Evolutionary conservation across 2,329 filamentous ascomycete species (phyloP).

Genomic region (Colletotrichum sp.): DNA sequence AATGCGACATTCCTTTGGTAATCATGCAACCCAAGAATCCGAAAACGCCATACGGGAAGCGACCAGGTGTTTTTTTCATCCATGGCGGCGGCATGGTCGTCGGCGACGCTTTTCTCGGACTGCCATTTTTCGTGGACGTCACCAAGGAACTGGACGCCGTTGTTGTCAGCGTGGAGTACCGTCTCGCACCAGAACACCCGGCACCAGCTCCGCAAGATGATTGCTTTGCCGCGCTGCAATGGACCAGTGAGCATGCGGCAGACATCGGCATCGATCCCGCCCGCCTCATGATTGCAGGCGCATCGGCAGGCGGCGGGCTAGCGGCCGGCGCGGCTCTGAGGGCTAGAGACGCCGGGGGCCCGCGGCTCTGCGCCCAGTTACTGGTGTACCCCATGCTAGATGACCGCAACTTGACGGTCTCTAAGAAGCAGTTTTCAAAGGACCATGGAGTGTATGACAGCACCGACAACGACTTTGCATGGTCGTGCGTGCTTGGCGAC

Average conservation of each 20-base stretch:
- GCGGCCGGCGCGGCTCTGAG: conserved; percentile 42
- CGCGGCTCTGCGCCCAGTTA: conserved; percentile 41
- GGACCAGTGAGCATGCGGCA: conserved; percentile 38
- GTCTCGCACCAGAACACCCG: conserved; percentile 48
- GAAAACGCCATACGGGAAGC: neutral
- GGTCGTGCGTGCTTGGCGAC: conserved; percentile 43
- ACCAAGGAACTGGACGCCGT: conserved; percentile 23
- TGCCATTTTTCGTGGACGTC: neutral
- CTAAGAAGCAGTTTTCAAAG: conserved; percentile 30
- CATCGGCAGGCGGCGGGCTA: conserved; percentile 47
- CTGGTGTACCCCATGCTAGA: conserved; percentile 54
- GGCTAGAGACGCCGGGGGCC: conserved; percentile 36
- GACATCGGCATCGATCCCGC: conserved; percentile 44
- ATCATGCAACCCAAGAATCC: neutral
- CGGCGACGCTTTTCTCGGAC: conserved; percentile 3
- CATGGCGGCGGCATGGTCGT: conserved; percentile 12
- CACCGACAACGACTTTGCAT: conserved; percentile 43
- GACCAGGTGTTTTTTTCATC: conserved; percentile 1
- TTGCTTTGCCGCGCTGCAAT: conserved; percentile 34
- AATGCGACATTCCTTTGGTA: neutral
- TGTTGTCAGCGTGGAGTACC: conserved; percentile 50
- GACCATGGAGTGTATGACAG: conserved; percentile 26
- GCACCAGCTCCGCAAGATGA: conserved; percentile 25
- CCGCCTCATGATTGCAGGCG: conserved; percentile 44
- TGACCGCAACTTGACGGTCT: conserved; percentile 36